These are phyloP conservation scores for Russula foetens DNA, from an alignment of 768 basidiomycete species.

Conservation along the genomic window DNA sequence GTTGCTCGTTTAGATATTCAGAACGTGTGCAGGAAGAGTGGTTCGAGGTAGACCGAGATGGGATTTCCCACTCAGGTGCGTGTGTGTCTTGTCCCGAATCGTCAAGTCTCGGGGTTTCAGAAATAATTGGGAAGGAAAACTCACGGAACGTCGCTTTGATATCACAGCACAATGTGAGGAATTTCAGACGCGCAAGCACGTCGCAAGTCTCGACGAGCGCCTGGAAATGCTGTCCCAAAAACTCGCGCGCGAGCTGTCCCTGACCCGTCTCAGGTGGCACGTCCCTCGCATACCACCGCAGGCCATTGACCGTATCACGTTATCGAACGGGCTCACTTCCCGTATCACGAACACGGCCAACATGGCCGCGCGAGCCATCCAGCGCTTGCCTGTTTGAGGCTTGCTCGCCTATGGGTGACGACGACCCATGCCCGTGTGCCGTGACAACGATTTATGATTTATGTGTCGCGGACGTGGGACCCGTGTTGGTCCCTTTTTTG, in stretches of 20 bases:
- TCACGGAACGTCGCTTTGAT: too few species aligned
- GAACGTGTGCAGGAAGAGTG: constrained; percentile 18
- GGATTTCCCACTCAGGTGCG: constrained; percentile 16
- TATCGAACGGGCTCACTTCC: not conserved
- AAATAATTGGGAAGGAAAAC: too few species aligned
- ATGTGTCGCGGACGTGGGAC: too few species aligned
- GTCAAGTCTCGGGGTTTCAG: not conserved
- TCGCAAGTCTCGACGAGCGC: constrained; percentile 7
- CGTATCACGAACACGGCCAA: constrained; percentile 2
- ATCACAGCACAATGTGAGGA: constrained; percentile 10
- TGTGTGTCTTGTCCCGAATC: too few species aligned
- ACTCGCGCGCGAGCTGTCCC: not conserved
- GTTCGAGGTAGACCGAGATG: constrained; percentile 17
- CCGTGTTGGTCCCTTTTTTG: too few species aligned
- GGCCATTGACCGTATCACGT: not conserved
- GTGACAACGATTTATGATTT: too few species aligned
- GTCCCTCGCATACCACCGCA: not conserved
- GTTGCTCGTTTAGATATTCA: constrained; percentile 9
- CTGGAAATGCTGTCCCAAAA: constrained; percentile 5
- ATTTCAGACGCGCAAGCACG: not conserved
- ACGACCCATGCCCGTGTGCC: too few species aligned
- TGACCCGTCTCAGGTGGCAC: not conserved
- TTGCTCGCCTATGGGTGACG: too few species aligned
- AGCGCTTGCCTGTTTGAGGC: not conserved
- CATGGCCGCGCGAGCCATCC: not conserved